Conservation (phyloP, 352 stramenopile species). For the Pythium scleroteichum region DNA sequence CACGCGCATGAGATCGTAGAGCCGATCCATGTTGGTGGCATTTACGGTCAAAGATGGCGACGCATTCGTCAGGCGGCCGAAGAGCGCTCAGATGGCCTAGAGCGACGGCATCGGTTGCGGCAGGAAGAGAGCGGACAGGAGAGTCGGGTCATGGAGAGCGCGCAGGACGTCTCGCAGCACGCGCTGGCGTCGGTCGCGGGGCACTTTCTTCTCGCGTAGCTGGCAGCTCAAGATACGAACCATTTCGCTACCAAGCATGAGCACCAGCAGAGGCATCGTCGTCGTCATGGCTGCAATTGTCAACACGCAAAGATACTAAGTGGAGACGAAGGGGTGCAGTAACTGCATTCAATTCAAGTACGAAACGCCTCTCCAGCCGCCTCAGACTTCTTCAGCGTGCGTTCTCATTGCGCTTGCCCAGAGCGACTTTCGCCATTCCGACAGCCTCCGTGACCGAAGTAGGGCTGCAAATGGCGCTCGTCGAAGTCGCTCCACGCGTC, state of each 20-base stretch:
- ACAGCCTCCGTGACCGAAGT: conserved; percentile 27
- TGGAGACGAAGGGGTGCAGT: too few relatives aligned
- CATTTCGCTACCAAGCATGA: conserved; percentile 94
- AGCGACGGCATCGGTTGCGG: conserved; percentile 85
- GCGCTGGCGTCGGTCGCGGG: conserved; percentile 79
- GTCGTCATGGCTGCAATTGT: background rate
- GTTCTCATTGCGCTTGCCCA: background rate
- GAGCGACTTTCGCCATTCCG: background rate
- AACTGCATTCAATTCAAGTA: too few relatives aligned
- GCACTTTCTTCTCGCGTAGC: conserved; percentile 86
- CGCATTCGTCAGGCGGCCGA: conserved; percentile 89
- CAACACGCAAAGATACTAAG: too few relatives aligned
- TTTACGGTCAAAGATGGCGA: conserved; percentile 91
- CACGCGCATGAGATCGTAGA: conserved; percentile 93
- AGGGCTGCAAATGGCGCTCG: conserved; percentile 27
- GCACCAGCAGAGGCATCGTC: conserved; percentile 87
- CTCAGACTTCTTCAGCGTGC: too few relatives aligned
- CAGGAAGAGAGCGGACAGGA: conserved; percentile 89
- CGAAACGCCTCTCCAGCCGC: too few relatives aligned
- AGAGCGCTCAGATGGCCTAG: conserved; percentile 82
- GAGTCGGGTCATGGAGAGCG: conserved; percentile 89
- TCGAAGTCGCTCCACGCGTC: conserved; percentile 33
- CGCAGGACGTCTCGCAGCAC: conserved; percentile 89
- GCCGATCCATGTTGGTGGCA: conserved; percentile 90
- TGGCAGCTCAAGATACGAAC: conserved; percentile 91